Evolutionary conservation across 495 filamentous ascomycete species (phyloP).

Genomic region (Hypoxylon fragiforme): DNA sequence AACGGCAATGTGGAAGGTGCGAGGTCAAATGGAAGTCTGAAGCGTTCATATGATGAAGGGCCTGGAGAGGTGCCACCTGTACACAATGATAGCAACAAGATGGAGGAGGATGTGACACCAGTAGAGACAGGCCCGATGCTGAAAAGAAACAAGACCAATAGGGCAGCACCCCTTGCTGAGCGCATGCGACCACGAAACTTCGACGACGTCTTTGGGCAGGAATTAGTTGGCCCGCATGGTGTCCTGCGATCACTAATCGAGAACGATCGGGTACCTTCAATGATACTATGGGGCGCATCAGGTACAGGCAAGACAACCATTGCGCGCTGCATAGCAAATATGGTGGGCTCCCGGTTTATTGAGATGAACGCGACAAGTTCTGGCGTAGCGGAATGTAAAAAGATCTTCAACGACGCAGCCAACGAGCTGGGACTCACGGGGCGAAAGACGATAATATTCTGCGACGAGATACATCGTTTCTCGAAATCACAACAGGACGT

Average conservation of each 20-base stretch:
- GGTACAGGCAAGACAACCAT: constrained; percentile 98
- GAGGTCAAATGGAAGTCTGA: constrained; percentile 33
- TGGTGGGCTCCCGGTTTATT: constrained; percentile 80
- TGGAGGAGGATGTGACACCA: constrained; percentile 21
- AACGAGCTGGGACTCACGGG: constrained; percentile 82
- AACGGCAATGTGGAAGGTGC: constrained; percentile 30
- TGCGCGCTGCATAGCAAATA: constrained; percentile 84
- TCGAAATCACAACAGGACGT: constrained; percentile 93
- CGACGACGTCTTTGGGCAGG: constrained; percentile 88
- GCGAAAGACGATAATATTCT: constrained; percentile 93
- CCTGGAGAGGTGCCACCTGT: constrained; percentile 40
- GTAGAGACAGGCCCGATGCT: constrained; percentile 39
- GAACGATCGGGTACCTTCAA: constrained; percentile 81
- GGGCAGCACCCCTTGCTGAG: constrained; percentile 84
- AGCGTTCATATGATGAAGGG: constrained; percentile 51
- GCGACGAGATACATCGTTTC: constrained; percentile 96
- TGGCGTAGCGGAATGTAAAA: constrained; percentile 92
- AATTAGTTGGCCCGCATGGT: constrained; percentile 81
- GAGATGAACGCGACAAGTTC: constrained; percentile 94
- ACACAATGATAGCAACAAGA: constrained; percentile 22
- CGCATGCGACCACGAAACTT: constrained; percentile 86
- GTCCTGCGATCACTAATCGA: constrained; percentile 90
- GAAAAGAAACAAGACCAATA: constrained; percentile 67
- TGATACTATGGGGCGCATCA: constrained; percentile 92
- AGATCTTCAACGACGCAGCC: constrained; percentile 83